Evolutionary conservation across 2,329 filamentous ascomycete genomes (phyloP).

Genomic region (Colletotrichum scovillei): DNA sequence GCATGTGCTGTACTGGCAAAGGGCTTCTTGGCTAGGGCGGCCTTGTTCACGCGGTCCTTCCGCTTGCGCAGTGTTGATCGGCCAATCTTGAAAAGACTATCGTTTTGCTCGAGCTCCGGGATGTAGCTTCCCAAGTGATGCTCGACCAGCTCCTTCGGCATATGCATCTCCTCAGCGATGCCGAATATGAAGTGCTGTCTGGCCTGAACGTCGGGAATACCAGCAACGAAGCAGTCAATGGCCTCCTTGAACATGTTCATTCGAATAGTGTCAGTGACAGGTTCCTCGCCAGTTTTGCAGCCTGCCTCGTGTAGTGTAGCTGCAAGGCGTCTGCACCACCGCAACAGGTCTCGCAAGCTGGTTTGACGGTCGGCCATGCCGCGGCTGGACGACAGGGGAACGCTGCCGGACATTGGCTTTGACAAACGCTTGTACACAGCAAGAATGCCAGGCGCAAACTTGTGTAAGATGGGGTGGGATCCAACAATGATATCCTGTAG

Average conservation of each 20-base stretch:
- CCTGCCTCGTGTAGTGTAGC: constrained; percentile 70
- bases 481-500: constrained; percentile 78
- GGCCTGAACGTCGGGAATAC: constrained; percentile 74
- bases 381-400: constrained; percentile 55
- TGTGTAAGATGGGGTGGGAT: constrained; percentile 76
- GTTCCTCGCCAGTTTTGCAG: constrained; percentile 74
- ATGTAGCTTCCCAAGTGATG: constrained; percentile 81
- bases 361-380: constrained; percentile 62
- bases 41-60: constrained; percentile 58
- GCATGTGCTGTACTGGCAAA: constrained; percentile 94
- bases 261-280: constrained; percentile 76
- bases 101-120: constrained; percentile 74
- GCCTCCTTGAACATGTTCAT: constrained; percentile 95
- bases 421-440: constrained; percentile 68
- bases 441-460: constrained; percentile 69
- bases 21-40: constrained; percentile 67
- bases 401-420: constrained; percentile 45
- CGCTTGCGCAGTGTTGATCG: constrained; percentile 72
- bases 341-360: constrained; percentile 84
- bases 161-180: constrained; percentile 88
- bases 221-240: constrained; percentile 90
- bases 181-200: constrained; percentile 70
- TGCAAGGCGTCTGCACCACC: constrained; percentile 86
- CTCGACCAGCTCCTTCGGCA: constrained; percentile 83
- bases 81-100: constrained; percentile 71